Percentiles rank a stretch among this genome's conserved stretches.
These are phyloP conservation scores for Rhododendron henanense DNA, from an alignment of 148 eudicot species.

Conservation along the genomic window DNA sequence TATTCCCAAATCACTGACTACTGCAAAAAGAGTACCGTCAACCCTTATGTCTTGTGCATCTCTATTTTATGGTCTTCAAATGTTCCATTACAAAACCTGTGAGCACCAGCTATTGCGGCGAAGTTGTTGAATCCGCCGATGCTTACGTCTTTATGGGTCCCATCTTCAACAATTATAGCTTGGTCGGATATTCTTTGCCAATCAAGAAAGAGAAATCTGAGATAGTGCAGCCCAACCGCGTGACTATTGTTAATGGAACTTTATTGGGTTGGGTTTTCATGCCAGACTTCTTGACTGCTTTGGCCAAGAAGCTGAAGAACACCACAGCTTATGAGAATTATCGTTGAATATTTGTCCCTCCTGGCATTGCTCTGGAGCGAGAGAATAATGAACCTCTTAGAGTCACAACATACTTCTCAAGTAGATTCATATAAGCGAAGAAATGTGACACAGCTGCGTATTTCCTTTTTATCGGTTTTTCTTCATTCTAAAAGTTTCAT, in stretches of 20 bases:
- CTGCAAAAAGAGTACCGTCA: too few species aligned
- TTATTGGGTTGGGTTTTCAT: slow-evolving; percentile 78
- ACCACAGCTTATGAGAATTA: slow-evolving; percentile 63
- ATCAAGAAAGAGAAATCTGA: slow-evolving; percentile 62
- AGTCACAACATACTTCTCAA: slow-evolving; percentile 75
- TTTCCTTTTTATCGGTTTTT: background rate
- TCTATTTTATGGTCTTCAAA: too few species aligned
- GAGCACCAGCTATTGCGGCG: slow-evolving; percentile 58
- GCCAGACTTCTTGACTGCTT: slow-evolving; percentile 52
- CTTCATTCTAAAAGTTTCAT: background rate
- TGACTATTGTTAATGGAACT: slow-evolving; percentile 64
- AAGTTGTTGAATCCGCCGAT: slow-evolving; percentile 79
- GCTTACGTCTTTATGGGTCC: slow-evolving; percentile 76
- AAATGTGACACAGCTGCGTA: background rate
- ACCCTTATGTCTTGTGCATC: too few species aligned
- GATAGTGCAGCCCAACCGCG: slow-evolving; percentile 63
- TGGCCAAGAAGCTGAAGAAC: slow-evolving; percentile 67
- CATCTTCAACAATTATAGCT: slow-evolving; percentile 76
- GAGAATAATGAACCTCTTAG: slow-evolving; percentile 58
- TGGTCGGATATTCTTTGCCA: slow-evolving; percentile 75
- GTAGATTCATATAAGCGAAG: slow-evolving; percentile 56
- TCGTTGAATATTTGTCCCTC: slow-evolving; percentile 61
- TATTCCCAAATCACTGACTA: too few species aligned
- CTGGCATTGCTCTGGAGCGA: slow-evolving; percentile 56
- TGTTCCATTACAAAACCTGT: slow-evolving; percentile 22